These are phyloP conservation scores for Pseudogymnoascus sp. DNA, from an alignment of 2,329 filamentous ascomycete species.

Conservation along the genomic window DNA sequence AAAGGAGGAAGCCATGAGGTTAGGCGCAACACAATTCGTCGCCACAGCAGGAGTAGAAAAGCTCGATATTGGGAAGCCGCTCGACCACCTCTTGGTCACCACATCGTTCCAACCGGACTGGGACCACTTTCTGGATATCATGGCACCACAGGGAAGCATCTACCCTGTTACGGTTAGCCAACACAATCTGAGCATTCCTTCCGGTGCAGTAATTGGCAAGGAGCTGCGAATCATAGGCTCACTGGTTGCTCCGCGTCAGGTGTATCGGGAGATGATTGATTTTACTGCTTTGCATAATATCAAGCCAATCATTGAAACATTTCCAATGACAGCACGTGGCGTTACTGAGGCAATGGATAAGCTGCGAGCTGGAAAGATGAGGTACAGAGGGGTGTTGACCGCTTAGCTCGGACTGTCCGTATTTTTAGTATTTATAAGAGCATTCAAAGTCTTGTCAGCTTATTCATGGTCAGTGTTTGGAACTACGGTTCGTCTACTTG, in stretches of 20 bases:
- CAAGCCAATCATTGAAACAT: conserved; percentile 49
- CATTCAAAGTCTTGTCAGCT: neutral
- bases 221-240: conserved; percentile 26
- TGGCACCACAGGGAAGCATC: conserved; percentile 51
- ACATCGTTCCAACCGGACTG: conserved; percentile 44
- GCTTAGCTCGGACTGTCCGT: neutral
- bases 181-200: conserved; percentile 25
- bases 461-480: neutral
- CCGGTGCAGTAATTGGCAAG: conserved; percentile 21
- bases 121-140: conserved; percentile 51
- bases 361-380: conserved; percentile 47
- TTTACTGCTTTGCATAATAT: conserved; percentile 53
- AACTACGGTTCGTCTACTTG: neutral
- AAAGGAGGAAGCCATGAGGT: conserved; percentile 50
- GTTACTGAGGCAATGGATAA: conserved; percentile 47
- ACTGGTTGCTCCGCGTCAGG: conserved; percentile 31
- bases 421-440: neutral
- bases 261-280: conserved; percentile 52
- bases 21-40: conserved; percentile 56
- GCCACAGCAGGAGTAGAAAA: conserved; percentile 38
- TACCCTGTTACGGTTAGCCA: conserved; percentile 61
- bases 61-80: conserved; percentile 19
- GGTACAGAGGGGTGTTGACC: conserved; percentile 40
- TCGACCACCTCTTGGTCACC: conserved; percentile 28
- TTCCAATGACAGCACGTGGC: conserved; percentile 45